Evolutionary conservation across 345 rosid species (phyloP).

Genomic region (Dimocarpus longan): DNA sequence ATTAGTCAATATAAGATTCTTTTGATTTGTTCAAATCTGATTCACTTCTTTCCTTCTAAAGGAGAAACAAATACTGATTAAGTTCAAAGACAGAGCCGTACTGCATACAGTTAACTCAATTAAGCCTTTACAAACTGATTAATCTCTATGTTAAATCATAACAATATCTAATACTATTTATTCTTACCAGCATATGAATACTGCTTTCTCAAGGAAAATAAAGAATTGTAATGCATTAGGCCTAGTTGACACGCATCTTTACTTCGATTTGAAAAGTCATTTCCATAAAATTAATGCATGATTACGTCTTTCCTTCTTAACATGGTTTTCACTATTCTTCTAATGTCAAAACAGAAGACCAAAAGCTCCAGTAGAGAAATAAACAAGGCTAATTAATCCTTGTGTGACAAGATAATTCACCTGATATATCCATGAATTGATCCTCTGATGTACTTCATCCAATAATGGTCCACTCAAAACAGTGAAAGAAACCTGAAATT

Average conservation of each 20-base stretch:
- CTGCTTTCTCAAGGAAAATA: not conserved
- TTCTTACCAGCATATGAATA: not conserved
- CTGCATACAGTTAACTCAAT: no score
- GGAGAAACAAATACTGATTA: not conserved
- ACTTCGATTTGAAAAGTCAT: not conserved
- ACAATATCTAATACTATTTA: not conserved
- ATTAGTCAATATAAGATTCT: not conserved
- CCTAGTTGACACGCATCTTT: not conserved
- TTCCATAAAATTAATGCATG: no score
- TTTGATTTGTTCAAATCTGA: not conserved
- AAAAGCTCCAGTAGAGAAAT: not conserved
- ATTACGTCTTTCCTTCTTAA: not conserved
- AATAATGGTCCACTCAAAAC: conserved; percentile 57
- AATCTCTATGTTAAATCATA: not conserved
- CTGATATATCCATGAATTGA: conserved; percentile 73
- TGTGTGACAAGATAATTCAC: conserved; percentile 25
- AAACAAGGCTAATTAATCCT: conserved; percentile 12
- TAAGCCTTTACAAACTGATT: no score
- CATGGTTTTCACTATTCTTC: not conserved
- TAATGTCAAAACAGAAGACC: not conserved
- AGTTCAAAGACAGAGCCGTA: no score
- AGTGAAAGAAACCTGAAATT: conserved; percentile 30
- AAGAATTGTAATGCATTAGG: not conserved
- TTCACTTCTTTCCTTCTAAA: not conserved
- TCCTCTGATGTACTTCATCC: conserved; percentile 68